Conservation (phyloP, 2,329 filamentous ascomycete species). For the Botrytis deweyae region DNA sequence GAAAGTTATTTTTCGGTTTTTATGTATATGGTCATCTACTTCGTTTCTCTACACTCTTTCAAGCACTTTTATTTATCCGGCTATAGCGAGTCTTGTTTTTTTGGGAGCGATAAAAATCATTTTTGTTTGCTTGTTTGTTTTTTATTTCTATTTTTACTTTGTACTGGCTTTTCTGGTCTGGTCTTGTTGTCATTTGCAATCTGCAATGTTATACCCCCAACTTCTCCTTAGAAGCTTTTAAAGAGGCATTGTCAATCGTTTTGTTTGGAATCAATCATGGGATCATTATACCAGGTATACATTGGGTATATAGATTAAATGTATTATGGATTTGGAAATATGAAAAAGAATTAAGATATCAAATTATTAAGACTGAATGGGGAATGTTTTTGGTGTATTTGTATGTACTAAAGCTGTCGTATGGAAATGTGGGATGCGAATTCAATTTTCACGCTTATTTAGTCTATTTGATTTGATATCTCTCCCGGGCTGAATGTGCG, state of each 20-base stretch:
- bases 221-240: neutral
- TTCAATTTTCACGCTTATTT: neutral
- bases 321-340: neutral
- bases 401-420: neutral
- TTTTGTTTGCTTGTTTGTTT: neutral
- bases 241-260: neutral
- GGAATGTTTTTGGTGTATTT: neutral
- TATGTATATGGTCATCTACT: constrained; percentile 15
- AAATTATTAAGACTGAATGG: neutral
- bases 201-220: constrained; percentile 12
- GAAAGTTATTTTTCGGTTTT: neutral
- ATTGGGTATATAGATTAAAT: neutral
- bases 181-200: constrained; percentile 2
- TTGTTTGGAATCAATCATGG: neutral
- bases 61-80: neutral
- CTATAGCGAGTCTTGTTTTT: neutral
- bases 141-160: constrained; percentile 6
- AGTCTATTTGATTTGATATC: neutral
- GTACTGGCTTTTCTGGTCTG: neutral
- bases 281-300: neutral
- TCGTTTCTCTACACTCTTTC: constrained; percentile 17
- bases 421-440: neutral
- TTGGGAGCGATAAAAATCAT: neutral
- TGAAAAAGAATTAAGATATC: neutral
- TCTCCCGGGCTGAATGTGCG: neutral